Base-by-base conservation (phyloP, 345 rosid genomes). In the Eucalyptus cloeziana region DNA sequence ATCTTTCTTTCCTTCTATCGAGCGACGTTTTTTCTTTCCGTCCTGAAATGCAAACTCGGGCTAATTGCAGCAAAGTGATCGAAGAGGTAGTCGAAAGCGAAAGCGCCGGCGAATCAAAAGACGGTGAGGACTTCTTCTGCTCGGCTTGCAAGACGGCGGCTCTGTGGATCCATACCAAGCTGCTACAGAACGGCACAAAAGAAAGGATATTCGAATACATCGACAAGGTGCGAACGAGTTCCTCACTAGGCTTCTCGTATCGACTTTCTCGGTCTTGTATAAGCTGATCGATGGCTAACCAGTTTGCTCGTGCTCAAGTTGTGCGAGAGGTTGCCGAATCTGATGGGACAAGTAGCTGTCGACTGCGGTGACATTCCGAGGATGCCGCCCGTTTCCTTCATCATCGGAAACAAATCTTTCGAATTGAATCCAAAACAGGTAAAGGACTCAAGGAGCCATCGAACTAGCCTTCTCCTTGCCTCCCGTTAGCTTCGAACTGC, bases 371-470 rank as follows among this genome's bases (percentile, higher is more conserved):
- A 83, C 45, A 45, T 95, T 24, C 86, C 76, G 58, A 89, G 62
- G 90, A 88, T 94, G 93, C 95, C 95, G 13, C 22, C 90, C 33
- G 89, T 95, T 90, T 89, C 95, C n/a, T 95, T 95, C 89, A 89
- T 92, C 86, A 93, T 94, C 24, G 96, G 92, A 86, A 89, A 90
- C 58, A 92, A 87, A 80, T n/a, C 90, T 4, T 95, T 94, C 88
- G 91, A 94, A 54, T 92, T 95, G 37, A 87, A 92, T 86, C 93
- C 96, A 31, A 88, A 92, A 45, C 94, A 95, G 93, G 97, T 94
- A 80, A 37, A 37, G 47, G 47, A 76, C 83, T 37, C 83, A 19
- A 71, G 81, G 24, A 37, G 81, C 5, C 45, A 37, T 37, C 13
- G 8, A 71, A 37, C 25, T 19, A 71, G 81, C 43, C 45, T 71